Evolutionary conservation across 2,329 filamentous ascomycete species (phyloP).

Genomic region (Fusarium succisae): DNA sequence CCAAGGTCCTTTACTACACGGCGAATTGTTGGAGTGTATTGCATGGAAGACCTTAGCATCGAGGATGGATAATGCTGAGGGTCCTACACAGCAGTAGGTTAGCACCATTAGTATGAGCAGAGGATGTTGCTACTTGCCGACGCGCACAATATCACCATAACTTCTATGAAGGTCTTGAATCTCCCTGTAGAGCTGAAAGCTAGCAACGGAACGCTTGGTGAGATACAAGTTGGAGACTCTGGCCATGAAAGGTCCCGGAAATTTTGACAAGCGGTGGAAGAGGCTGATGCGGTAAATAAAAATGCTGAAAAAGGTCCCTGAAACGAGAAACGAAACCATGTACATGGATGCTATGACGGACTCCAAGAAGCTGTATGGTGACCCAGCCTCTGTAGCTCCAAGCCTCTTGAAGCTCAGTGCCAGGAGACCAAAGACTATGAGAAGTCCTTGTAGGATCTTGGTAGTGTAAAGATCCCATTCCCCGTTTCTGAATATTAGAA

Average conservation of each 20-base stretch:
- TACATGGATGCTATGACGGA: background rate
- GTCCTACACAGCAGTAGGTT: background rate
- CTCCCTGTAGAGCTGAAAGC: background rate
- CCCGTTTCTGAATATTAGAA: background rate
- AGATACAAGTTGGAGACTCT: background rate
- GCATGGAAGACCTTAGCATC: background rate
- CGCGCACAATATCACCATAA: background rate
- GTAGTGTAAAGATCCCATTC: background rate
- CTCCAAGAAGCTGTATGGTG: background rate
- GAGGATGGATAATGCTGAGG: background rate
- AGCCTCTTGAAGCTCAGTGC: background rate
- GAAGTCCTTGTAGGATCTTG: background rate
- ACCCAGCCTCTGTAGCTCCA: fast-evolving
- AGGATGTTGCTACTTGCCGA: background rate
- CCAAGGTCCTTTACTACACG: background rate
- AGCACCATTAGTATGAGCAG: fast-evolving
- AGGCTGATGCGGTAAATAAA: background rate
- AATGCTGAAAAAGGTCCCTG: background rate
- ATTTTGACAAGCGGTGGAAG: background rate
- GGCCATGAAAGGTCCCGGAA: background rate
- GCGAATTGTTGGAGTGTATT: background rate
- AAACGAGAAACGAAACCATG: background rate
- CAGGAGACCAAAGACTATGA: background rate
- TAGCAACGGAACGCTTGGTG: background rate
- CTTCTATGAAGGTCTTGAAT: background rate